A percentile compares a stretch with the other conserved stretches of the same genome.
Evolutionary conservation across 2,329 filamentous ascomycete species (phyloP).

Genomic region (Penicillium paneum): DNA sequence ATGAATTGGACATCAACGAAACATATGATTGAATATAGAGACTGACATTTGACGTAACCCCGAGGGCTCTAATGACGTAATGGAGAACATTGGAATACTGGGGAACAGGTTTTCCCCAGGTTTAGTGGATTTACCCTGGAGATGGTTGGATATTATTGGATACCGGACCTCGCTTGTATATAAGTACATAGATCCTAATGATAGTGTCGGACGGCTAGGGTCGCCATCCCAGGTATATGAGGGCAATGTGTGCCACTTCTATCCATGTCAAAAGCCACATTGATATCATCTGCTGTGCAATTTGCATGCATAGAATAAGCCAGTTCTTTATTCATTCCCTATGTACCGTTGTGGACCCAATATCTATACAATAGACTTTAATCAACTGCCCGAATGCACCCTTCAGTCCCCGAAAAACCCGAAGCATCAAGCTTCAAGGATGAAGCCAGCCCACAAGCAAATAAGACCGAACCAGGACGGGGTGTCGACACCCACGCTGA

Average conservation of each 20-base stretch:
- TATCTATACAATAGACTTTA: neutral
- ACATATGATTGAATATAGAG: neutral
- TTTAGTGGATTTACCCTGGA: neutral
- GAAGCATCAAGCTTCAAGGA: slow-evolving; percentile 1
- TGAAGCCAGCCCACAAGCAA: neutral
- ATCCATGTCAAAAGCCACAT: neutral
- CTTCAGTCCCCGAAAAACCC: slow-evolving; percentile 13
- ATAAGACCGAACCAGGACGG: slow-evolving; percentile 4
- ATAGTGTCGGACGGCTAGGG: neutral
- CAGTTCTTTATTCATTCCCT: neutral
- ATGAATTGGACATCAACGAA: neutral
- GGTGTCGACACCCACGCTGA: slow-evolving; percentile 18
- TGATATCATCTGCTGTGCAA: neutral
- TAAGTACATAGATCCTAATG: neutral
- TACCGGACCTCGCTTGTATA: neutral
- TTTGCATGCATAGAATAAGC: neutral
- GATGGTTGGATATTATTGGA: neutral
- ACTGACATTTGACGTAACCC: neutral
- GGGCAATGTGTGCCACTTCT: neutral
- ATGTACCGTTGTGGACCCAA: neutral
- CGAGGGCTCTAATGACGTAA: neutral
- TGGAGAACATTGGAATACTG: neutral
- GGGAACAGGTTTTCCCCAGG: neutral
- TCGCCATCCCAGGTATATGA: neutral
- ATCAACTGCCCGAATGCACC: neutral